Evolutionary conservation across 2,329 filamentous ascomycete species (phyloP), one percentile per base, ranked within the genome.

Genomic region (Periconia sp.): DNA sequence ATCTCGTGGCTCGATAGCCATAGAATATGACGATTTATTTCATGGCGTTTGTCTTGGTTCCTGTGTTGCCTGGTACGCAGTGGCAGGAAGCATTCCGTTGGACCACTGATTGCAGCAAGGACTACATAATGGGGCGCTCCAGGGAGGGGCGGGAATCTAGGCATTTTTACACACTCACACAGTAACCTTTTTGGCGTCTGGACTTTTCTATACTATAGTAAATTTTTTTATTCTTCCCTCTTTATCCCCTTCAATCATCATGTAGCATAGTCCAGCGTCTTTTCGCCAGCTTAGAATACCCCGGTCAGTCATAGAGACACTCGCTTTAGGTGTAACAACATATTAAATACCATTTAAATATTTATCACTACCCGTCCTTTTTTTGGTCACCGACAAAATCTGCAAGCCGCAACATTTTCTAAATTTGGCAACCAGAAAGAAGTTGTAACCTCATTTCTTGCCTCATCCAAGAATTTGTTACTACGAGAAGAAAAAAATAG

Each of bases 1-100:
- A 14, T 37, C 33, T 37, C 10, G 15, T 37, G 33, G 15, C 33
- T 37, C 33, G 33, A 3, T 6, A 37, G 33, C 33, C 33, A 6
- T 37, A 37, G 33, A 37, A n/a, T 37, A 46, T 56, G 53, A 48
- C 41, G 50, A 51, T 45, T 27, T 58, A 35, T 47, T 49, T 47
- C 42, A n/a, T n/a, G 33, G 33, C 33, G 33, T 37, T 37, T 5
- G 33, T 37, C 11, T 50, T 17, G 49, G n/a, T 42, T 31, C 43
- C n/a, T 15, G 23, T 41, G 44, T 49, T 53, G 56, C 50, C 49
- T 50, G 49, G 49, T 52, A 49, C 23, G 50, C 56, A 63, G 62
- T 69, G 66, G 66, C 67, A 66, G 68, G 66, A 70, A 69, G 66
- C 60, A 68, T 70, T 69, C 66, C 68, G 64, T 57, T 46, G 66